These are phyloP conservation scores for Beauveria sp. DNA, from an alignment of 2,329 filamentous ascomycete genomes.

Conservation along the genomic window DNA sequence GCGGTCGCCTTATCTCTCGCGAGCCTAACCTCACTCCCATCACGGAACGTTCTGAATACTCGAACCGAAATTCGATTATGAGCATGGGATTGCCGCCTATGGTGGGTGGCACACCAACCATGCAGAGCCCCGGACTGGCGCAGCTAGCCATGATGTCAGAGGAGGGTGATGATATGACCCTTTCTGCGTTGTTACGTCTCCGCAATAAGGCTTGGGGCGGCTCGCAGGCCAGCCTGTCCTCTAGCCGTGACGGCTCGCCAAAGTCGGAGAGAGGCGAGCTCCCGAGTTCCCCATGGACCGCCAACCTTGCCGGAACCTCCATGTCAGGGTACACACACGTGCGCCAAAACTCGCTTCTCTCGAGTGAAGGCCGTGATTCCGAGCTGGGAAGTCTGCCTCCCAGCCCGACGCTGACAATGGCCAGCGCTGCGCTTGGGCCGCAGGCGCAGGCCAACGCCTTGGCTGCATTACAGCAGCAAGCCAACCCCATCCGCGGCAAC, in stretches of 20 bases:
- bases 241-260: slow-evolving; percentile 44
- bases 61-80: slow-evolving; percentile 85
- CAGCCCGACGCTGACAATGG: slow-evolving; percentile 44
- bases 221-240: slow-evolving; percentile 64
- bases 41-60: slow-evolving; percentile 92
- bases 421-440: slow-evolving; percentile 21
- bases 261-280: slow-evolving; percentile 41
- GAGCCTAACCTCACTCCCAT: slow-evolving; percentile 95
- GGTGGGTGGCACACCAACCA: slow-evolving; percentile 33
- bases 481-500: slow-evolving; percentile 6
- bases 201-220: slow-evolving; percentile 73
- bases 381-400: slow-evolving; percentile 38
- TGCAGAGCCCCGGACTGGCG: slow-evolving; percentile 66
- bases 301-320: slow-evolving; percentile 7
- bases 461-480: neutral
- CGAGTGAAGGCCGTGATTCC: slow-evolving; percentile 40
- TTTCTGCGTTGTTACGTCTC: slow-evolving; percentile 64
- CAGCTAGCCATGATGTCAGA: slow-evolving; percentile 63
- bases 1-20: slow-evolving; percentile 64
- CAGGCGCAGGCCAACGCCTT: neutral
- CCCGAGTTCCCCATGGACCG: slow-evolving; percentile 33
- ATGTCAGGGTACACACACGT: slow-evolving; percentile 25
- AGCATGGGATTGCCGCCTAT: slow-evolving; percentile 45
- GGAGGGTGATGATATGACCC: slow-evolving; percentile 56
- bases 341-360: slow-evolving; percentile 43